Base-by-base conservation (phyloP, 768 basidiomycete species). In the Psilocybe cyanescens region DNA sequence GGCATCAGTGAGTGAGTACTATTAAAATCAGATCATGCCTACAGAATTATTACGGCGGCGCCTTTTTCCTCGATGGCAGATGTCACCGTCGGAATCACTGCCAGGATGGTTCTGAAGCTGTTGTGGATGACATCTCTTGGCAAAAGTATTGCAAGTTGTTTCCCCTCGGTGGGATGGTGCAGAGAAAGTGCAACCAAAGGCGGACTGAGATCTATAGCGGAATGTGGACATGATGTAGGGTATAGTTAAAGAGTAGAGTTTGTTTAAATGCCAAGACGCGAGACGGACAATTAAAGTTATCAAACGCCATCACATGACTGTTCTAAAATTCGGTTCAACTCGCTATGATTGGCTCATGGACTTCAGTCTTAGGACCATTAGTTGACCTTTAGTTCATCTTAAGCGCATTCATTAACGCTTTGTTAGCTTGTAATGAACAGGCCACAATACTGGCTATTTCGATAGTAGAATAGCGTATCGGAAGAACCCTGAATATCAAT, bases 51-150 rank as follows among this genome's bases (percentile, higher is more conserved):
- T 81, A 57, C 80, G 72, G 24, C 85, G 83, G 33, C 80, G 79
- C 56, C 83, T 75, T 68, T 89, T 89, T 29, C 82, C 81, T 57
- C 79, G 78, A 61, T 82, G 75, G 81, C 83, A 85, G 29, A 74
- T 68, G 62, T 86, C 86, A 30, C 83, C 73, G 67, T 83, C 84
- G n/a, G 50, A 48, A 39, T 52, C 59, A 16, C 35, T 19, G 47
- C 31, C 17, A 24, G 60, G 5, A 30, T 28, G 31, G 14, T n/a
- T 16, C 4, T 28, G 9, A 14, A 19, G 12, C 28, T 59, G 19
- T 31, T 55, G 62, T 55, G 49, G n/a, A 30, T 60, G 44, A 44
- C 50, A 37, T 51, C 56, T 55, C 24, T 59, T 55, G 19, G 47
- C 30, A 37, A 48, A 31, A 8, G 37, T 30, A 14, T 17, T 12